phyloP scores from a whole-genome alignment of 257 asterid species.

The Nicotiana tomentosiformis region DNA sequence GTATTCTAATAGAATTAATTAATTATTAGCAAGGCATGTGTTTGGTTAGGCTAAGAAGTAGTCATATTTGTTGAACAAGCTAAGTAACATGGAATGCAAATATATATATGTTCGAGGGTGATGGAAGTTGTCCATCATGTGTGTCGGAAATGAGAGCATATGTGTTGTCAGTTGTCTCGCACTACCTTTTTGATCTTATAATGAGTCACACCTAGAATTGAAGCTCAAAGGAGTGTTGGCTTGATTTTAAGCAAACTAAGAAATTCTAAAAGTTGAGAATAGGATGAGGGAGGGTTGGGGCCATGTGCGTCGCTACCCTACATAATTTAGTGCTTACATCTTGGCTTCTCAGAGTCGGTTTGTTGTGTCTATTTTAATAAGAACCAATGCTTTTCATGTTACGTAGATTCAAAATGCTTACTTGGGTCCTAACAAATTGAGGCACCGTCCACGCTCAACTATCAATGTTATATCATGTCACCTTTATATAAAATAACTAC shows the following conservation, averaged over 20 bases:
- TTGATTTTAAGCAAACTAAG: not conserved
- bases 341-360: slow-evolving; percentile 3
- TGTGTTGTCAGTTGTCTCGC: not conserved
- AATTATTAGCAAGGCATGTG: not conserved
- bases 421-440: not conserved
- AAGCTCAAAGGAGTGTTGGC: not conserved
- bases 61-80: not conserved
- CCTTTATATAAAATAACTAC: not conserved
- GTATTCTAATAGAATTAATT: not conserved
- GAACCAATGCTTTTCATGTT: slow-evolving; percentile 10
- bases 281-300: not conserved
- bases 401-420: not conserved
- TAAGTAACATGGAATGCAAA: not conserved
- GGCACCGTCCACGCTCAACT: not conserved
- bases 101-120: not conserved
- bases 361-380: not conserved
- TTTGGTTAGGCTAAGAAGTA: not conserved
- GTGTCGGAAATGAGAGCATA: not conserved
- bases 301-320: slow-evolving; percentile 13
- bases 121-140: not conserved
- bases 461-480: not conserved
- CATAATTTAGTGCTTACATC: not conserved
- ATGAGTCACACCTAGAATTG: not conserved
- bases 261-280: not conserved
- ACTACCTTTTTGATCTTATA: not conserved